Base-by-base conservation (phyloP, 2,329 filamentous ascomycete genomes). In the Metarhizium rileyi region DNA sequence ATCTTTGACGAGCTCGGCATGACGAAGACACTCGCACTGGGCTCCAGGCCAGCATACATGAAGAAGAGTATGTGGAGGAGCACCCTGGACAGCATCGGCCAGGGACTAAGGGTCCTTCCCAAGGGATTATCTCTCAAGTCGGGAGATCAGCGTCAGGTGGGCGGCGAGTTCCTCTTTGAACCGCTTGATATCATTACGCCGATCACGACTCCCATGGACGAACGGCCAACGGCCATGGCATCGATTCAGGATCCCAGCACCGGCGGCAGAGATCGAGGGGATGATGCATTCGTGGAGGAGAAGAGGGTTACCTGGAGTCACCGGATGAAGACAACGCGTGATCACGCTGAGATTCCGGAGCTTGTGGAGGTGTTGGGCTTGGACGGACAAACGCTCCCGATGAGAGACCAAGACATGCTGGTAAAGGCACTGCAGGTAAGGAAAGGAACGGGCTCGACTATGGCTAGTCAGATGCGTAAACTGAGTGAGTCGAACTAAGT, bases 111-210 rank as follows among this genome's bases (percentile, higher is more conserved):
- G 56, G 70, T 81, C 52, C 66, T 83, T 1, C 73, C 74, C 16
- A 70, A 63, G 7, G 82, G 81, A 0, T 67, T 84, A 45, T 79
- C 75, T 5, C 68, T 78, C 52, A 82, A 81, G 62, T 79, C 77
- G 20, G 86, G 86, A 3, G 77, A 87, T 60, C 72, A 77, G 60
- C 71, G 75, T 47, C 84, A 89, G 66, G 81, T 87, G 3, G 86
- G 87, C 23, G 87, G 86, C 10, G 87, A 90, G 67, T 87, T 90
- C 53, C 63, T 90, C n/a, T 89, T 89, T 55, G 83, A 87, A 61
- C 76, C 76, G 0, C 52, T 65, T 2, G 64, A 70, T 3, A 51
- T 76, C 41, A 64, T 66, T 46, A 71, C 71, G 14, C 74, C 73
- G 0, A 63, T 75, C 10, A 54, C 64, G n/a, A 72, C 71, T 12